These are phyloP conservation scores for Inosperma sp. DNA, from an alignment of 768 basidiomycete species.

Conservation along the genomic window DNA sequence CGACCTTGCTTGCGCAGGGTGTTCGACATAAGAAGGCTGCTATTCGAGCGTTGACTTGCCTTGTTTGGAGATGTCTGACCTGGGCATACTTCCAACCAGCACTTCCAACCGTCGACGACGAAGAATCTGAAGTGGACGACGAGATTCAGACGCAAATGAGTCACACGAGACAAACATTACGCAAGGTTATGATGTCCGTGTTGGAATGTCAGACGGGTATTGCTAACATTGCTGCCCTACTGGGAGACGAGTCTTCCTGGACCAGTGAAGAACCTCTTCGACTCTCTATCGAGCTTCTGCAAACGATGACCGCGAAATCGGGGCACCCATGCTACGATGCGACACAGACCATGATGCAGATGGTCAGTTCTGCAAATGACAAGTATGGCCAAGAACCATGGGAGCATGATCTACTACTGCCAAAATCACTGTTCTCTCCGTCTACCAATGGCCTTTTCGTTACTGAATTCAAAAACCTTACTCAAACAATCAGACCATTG, in stretches of 20 bases:
- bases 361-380: slow-evolving; percentile 23
- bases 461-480: slow-evolving; percentile 32
- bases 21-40: slow-evolving; percentile 61
- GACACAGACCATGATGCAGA: slow-evolving; percentile 33
- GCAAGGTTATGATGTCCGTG: slow-evolving; percentile 48
- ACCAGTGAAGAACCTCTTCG: slow-evolving; percentile 39
- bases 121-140: slow-evolving; percentile 28
- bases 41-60: slow-evolving; percentile 54
- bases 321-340: slow-evolving; percentile 7
- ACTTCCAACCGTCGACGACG: slow-evolving; percentile 26
- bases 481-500: slow-evolving; percentile 45
- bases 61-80: slow-evolving; percentile 60
- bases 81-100: slow-evolving; percentile 67
- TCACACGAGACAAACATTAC: slow-evolving; percentile 36
- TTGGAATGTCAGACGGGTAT: slow-evolving; percentile 50
- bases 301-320: slow-evolving; percentile 42
- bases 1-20: slow-evolving; percentile 48
- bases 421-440: slow-evolving; percentile 22
- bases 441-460: slow-evolving; percentile 24
- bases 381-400: slow-evolving; percentile 36
- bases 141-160: slow-evolving; percentile 25
- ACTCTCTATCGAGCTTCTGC: slow-evolving; percentile 47
- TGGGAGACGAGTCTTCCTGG: slow-evolving; percentile 27
- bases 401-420: slow-evolving; percentile 30
- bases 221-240: slow-evolving; percentile 49